Evolutionary conservation across 768 basidiomycete genomes (phyloP).

Genomic region (Dacryopinax spathularia): DNA sequence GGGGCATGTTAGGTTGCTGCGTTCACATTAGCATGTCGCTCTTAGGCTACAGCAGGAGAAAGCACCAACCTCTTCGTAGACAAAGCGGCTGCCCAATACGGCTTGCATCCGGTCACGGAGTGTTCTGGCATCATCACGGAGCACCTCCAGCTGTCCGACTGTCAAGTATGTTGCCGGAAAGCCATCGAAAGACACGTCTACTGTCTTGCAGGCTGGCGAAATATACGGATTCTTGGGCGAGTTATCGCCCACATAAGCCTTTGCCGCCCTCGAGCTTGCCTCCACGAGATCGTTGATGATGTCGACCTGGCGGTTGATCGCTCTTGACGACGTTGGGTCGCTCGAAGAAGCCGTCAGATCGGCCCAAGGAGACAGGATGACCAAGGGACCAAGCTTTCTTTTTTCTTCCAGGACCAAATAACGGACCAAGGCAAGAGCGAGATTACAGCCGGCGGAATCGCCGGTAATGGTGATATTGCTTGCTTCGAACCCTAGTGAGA

Average conservation of each 20-base stretch:
- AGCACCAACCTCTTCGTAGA: not conserved
- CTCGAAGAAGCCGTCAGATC: conserved; percentile 29
- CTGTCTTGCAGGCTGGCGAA: not conserved
- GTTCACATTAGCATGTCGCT: too few relatives aligned
- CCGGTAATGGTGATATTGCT: conserved; percentile 51
- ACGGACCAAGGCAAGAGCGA: conserved; percentile 30
- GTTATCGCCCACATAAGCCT: not conserved
- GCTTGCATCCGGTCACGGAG: not conserved
- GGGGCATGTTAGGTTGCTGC: too few relatives aligned
- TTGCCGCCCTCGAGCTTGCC: not conserved
- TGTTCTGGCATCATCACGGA: not conserved
- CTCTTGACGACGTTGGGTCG: too few relatives aligned
- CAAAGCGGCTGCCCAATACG: not conserved
- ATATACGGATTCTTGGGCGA: not conserved
- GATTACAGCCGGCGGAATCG: conserved; percentile 67
- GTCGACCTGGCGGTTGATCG: too few relatives aligned
- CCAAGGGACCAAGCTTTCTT: conserved; percentile 24
- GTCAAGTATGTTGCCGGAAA: not conserved
- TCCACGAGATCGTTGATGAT: not conserved
- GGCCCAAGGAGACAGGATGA: conserved; percentile 45
- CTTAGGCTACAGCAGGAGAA: not conserved
- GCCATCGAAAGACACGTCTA: not conserved
- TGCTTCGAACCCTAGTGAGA: conserved; percentile 41
- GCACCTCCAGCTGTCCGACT: not conserved
- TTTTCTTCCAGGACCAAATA: conserved; percentile 17